Base-by-base conservation (phyloP, 1,139 yeast genomes). In the Yamadazyma epiphylla region DNA sequence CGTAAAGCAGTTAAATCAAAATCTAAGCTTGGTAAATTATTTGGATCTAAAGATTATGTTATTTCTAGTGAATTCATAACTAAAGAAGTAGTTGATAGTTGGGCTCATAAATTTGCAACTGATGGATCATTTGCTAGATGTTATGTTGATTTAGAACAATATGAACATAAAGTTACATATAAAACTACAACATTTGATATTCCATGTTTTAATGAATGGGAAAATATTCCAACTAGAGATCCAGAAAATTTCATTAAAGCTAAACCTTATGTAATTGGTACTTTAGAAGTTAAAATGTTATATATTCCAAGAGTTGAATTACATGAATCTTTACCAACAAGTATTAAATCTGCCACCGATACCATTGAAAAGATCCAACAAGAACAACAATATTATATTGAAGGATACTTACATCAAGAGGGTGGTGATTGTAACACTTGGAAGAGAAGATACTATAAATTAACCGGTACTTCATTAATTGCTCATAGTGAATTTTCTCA, bases 71-170 rank as follows among this genome's bases (percentile, higher is more conserved):
- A 61, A 40, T 74, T 68, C 39, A 74, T 80, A 10, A 65, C 78
- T 3, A 63, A 67, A 39, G 68, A 73, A 22, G 62, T 58, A 2
- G 47, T 55, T 19, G 91, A 82, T 54, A 54, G 67, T 3, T 75
- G 88, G 78, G 66, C 64, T 20, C 53, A 60, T 26, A 62, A 72
- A 35, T 67, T 83, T 40, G 95, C 95, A 2, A 67, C 65, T 29
- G 96, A 89, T 58, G 97, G 97, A 1, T 83, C 95, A 8, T 87
- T 85, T 63, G 95, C 86, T 3, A 70, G 89, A 43, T 74, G 86
- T 37, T 77, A 79, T 43, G 64, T 89, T 33, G 74, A 73, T 28
- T 73, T 88, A 41, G 70, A 73, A 25, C 78, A 77, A 39, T 74
- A 74, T 45, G 79, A 78, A 45, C 57, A 64, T 15, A 67, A 66